phyloP scores from a whole-genome alignment of 805 yeast genomes.

The Pichia cabralensis region DNA sequence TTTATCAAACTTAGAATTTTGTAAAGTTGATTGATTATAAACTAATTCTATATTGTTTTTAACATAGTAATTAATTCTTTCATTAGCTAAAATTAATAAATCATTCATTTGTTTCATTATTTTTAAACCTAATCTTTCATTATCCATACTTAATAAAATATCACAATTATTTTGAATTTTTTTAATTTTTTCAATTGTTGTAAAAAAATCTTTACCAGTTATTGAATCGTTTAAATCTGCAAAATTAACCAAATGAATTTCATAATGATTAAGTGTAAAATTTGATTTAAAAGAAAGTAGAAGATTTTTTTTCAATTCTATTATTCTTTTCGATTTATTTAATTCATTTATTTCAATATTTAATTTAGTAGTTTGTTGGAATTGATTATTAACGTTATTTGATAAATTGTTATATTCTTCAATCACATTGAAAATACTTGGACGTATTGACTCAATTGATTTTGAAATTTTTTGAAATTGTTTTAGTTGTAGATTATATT shows the following conservation, averaged over 20 bases:
- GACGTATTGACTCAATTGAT: slow-evolving; percentile 26
- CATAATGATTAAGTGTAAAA: slow-evolving; percentile 64
- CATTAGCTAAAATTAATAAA: slow-evolving; percentile 43
- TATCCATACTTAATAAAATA: slow-evolving; percentile 58
- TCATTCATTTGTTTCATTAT: slow-evolving; percentile 50
- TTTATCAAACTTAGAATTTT: slow-evolving; percentile 11
- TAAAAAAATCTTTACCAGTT: slow-evolving; percentile 42
- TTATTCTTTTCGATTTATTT: slow-evolving; percentile 23
- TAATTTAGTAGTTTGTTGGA: slow-evolving; percentile 16
- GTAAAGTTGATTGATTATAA: slow-evolving; percentile 14
- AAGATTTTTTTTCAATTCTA: slow-evolving; percentile 41
- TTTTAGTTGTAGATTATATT: slow-evolving; percentile 40
- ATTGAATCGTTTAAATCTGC: slow-evolving; percentile 33
- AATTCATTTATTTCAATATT: slow-evolving; percentile 16
- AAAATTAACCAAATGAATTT: slow-evolving; percentile 37
- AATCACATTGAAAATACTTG: slow-evolving; percentile 21
- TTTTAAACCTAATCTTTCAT: slow-evolving; percentile 53
- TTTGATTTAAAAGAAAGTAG: slow-evolving; percentile 44
- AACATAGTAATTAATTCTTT: slow-evolving; percentile 37
- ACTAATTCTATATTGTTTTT: slow-evolving; percentile 22
- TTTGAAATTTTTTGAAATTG: slow-evolving; percentile 35
- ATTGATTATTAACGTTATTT: slow-evolving; percentile 18
- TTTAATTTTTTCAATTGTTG: slow-evolving; percentile 50
- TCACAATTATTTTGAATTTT: slow-evolving; percentile 58
- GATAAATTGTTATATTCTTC: slow-evolving; percentile 16